phyloP scores from a whole-genome alignment of 2,329 filamentous ascomycete genomes.

The Talaromyces sp. region DNA sequence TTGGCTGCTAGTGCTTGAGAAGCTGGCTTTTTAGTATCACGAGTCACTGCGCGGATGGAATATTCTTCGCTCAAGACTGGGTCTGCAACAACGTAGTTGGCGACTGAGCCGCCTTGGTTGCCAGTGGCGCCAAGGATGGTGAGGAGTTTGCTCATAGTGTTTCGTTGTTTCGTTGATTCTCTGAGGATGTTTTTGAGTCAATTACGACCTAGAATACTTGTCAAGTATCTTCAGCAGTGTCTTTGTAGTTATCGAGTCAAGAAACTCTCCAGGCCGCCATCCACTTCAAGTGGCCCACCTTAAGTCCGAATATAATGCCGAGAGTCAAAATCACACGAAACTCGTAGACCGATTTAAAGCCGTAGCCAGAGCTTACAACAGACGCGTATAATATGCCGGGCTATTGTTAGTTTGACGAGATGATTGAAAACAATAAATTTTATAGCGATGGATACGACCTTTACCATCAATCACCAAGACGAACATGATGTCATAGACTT shows the following conservation, averaged over 20 bases:
- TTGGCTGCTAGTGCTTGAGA: conserved; percentile 45
- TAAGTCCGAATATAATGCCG: not conserved
- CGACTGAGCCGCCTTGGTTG: conserved; percentile 58
- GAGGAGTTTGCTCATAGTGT: conserved; percentile 33
- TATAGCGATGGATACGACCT: not conserved
- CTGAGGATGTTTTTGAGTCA: not conserved
- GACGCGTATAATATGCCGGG: not conserved
- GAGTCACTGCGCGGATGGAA: conserved; percentile 55
- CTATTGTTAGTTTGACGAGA: not conserved
- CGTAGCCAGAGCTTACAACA: not conserved
- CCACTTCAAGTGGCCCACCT: not conserved
- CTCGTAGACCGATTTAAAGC: not conserved
- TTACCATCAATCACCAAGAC: not conserved
- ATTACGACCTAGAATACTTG: too few species aligned
- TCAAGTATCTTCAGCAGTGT: not conserved
- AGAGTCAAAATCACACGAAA: not conserved
- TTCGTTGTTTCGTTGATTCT: not conserved
- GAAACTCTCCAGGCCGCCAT: too few species aligned
- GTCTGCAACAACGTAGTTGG: conserved; percentile 43
- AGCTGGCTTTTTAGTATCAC: conserved; percentile 44
- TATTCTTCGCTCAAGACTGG: conserved; percentile 48
- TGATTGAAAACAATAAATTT: not conserved
- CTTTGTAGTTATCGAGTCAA: not conserved
- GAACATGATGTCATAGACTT: not conserved
- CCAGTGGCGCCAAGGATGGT: conserved; percentile 60